These are phyloP conservation scores for Seiridium cupressi DNA, from an alignment of 2,329 filamentous ascomycete genomes.

Conservation along the genomic window DNA sequence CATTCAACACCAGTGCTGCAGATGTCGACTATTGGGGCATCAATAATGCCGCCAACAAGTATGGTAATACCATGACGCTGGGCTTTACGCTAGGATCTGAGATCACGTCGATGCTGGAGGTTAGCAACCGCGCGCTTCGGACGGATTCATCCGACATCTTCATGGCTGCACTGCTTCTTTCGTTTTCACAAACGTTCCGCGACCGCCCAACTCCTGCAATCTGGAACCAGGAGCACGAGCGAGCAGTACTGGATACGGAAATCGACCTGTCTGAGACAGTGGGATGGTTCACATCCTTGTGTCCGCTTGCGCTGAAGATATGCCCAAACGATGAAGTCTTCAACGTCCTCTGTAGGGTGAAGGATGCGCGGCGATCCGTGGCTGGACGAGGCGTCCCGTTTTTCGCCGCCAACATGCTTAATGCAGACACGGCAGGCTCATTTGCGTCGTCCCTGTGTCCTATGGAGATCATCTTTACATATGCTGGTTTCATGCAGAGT, in stretches of 20 bases:
- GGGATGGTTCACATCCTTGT: slow-evolving; percentile 59
- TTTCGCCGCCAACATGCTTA: slow-evolving; percentile 39
- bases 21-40: slow-evolving; percentile 49
- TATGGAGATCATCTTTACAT: slow-evolving; percentile 59
- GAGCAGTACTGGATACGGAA: slow-evolving; percentile 40
- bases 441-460: slow-evolving; percentile 44
- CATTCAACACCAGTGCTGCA: slow-evolving; percentile 37
- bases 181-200: slow-evolving; percentile 54
- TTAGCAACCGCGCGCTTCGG: slow-evolving; percentile 42
- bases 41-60: slow-evolving; percentile 39
- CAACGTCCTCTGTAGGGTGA: slow-evolving; percentile 49
- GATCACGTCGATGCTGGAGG: slow-evolving; percentile 40
- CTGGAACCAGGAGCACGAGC: slow-evolving; percentile 53
- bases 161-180: slow-evolving; percentile 51
- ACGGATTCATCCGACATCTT: slow-evolving; percentile 54
- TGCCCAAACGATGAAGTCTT: slow-evolving; percentile 47
- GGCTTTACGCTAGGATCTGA: slow-evolving; percentile 43
- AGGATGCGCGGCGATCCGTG: slow-evolving; percentile 47
- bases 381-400: slow-evolving; percentile 45
- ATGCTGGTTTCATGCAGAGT: slow-evolving; percentile 48
- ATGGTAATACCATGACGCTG: slow-evolving; percentile 38
- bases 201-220: slow-evolving; percentile 49
- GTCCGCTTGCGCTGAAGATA: slow-evolving; percentile 45
- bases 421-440: slow-evolving; percentile 21
- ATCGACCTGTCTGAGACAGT: slow-evolving; percentile 56